Base-by-base conservation (phyloP, 164 flowering plant species). In the Nelumbo lutea region DNA sequence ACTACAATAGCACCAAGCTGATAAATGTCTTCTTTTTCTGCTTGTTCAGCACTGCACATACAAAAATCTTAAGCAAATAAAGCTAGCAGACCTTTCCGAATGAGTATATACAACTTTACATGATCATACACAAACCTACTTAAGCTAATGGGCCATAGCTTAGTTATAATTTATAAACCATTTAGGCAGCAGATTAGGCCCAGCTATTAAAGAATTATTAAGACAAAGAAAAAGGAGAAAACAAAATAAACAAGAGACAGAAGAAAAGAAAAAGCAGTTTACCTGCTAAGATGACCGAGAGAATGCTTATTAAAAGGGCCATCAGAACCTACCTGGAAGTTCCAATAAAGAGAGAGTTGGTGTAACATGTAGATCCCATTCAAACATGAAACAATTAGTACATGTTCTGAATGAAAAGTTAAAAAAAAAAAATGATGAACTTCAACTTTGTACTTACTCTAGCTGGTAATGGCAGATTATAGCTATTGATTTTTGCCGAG, bases 1-100 rank as follows among this genome's bases (percentile, higher is more conserved):
- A 89, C 72, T 41, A 93, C 75, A 55, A 91, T 84, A 2, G 72
- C 73, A 10, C 98, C 97, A 45, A 93, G 72, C 62, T 85, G 86
- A 74, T 85, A 86, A 38, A 93, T 76, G 51, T 93, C 98, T 53
- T 85, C 86, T 71, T 84, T 89, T 6, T 88, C 90, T 40, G 79
- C 81, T 72, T 79, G 60, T 72, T 65, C 77, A 48, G 47, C 67
- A 51, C 90, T 85, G 82, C 68, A 65, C 52, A 62, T 61, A 52
- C 15, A 55, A 15, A 6, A 44, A 52, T 3, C 56, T 0, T 27
- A 27, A 27, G 27, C 27, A 27, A 27, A 27, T 27, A 27, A 27
- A 27, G 27, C 27, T 27, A 27, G 0, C 27, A 27, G 27, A 27
- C 27, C 27, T 27, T 27, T 27, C 0, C 27, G 27, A 27, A 27